Base-by-base conservation (phyloP, 2,329 filamentous ascomycete genomes). In the Fusarium euwallaceae region DNA sequence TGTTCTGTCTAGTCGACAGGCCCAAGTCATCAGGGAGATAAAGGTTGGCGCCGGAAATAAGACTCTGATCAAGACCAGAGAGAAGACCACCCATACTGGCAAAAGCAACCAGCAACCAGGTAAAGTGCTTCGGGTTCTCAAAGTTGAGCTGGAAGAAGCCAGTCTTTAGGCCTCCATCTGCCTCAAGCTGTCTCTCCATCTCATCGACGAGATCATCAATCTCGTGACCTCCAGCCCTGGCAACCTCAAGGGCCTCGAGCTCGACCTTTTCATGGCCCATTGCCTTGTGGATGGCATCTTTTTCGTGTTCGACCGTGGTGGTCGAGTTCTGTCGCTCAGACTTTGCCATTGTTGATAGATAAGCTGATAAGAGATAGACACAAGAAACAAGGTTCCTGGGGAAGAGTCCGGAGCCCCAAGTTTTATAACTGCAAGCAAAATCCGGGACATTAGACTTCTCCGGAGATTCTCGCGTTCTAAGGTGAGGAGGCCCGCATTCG, bases 51-150 rank as follows among this genome's bases (percentile, higher is more conserved):
- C 92, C 92, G 14, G 89, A 92, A 77, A 94, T 94, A 66, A 94
- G 85, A 55, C 90, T 92, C 82, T 94, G 92, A 78, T 94, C 92
- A 22, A 94, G 86, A 70, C 92, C 92, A 2, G 91, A 93, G 1
- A 94, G 88, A 24, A 94, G 84, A 79, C 92, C 92, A 60, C 92
- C 92, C 91, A 94, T 93, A 17, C 90, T 92, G n/a, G 92, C 92
- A 76, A 94, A 94, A 1, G 87, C 90, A 53, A 93, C 91, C 16
- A 93, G 86, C 17, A 92, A 82, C 85, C 88, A 92, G 29, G 92
- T 94, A 80, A 93, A 94, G 65, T 82, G 78, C 78, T 90, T 88
- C 0, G 91, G 90, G 79, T 93, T 87, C 61, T 69, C 60, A 22
- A 93, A 91, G 39, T 88, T 82, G 51, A 92, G 72, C 45, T 92